These are phyloP conservation scores for Agarophyton chilense DNA, from an alignment of 23 red algal species.

Conservation along the genomic window DNA sequence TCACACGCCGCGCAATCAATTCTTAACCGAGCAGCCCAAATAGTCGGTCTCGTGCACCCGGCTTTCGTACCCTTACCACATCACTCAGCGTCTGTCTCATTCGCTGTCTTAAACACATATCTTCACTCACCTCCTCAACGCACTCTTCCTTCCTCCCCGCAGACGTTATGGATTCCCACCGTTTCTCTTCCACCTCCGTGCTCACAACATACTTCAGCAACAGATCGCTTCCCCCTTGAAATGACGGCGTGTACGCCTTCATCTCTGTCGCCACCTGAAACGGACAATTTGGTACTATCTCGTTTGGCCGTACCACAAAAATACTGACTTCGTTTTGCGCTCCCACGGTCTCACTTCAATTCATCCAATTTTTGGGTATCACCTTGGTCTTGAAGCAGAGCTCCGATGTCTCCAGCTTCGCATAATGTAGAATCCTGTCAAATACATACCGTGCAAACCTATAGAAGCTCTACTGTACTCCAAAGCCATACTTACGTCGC, in stretches of 20 bases:
- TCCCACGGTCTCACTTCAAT: neutral
- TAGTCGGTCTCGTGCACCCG: too few species aligned
- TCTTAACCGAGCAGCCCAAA: conserved; percentile 6
- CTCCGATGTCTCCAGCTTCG: neutral
- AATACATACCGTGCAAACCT: neutral
- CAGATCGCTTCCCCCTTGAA: neutral
- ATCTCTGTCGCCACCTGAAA: neutral
- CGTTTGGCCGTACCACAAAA: neutral
- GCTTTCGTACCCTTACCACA: too few species aligned
- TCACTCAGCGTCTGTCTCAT: too few species aligned
- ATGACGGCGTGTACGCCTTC: neutral
- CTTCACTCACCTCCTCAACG: neutral
- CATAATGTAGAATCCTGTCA: neutral
- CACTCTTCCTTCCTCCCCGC: conserved; percentile 3
- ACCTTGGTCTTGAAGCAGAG: neutral
- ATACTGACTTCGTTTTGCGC: neutral
- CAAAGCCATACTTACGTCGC: neutral
- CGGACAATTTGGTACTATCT: conserved; percentile 1
- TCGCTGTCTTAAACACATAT: conserved; percentile 4
- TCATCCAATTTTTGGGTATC: neutral
- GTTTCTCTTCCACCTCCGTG: too few species aligned
- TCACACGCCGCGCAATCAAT: too few species aligned
- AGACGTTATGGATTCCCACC: too few species aligned
- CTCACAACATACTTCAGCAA: neutral
- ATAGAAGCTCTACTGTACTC: neutral